phyloP scores from a whole-genome alignment of 345 rosid genomes.

The Hibiscus syriacus region DNA sequence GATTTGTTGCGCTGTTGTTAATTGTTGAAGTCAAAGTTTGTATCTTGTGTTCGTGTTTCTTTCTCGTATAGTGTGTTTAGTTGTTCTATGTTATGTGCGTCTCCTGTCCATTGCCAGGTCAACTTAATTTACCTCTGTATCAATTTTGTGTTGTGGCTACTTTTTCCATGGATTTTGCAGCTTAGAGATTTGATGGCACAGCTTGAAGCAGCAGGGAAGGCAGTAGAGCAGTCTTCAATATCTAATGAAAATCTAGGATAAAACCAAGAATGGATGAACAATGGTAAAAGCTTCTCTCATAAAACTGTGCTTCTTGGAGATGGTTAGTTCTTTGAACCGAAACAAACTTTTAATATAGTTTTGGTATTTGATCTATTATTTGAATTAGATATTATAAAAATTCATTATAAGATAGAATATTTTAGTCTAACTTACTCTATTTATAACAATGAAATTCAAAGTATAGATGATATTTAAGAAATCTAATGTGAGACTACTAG shows the following conservation, averaged over 20 bases:
- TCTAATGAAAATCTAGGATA: conserved; percentile 27
- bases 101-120: background rate
- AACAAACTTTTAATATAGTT: no score
- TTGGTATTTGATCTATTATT: no score
- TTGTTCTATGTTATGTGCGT: no score
- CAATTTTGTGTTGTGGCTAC: background rate
- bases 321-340: background rate
- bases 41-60: background rate
- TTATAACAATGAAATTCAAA: no score
- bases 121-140: background rate
- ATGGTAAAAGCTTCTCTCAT: background rate
- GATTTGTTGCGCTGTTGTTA: background rate
- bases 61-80: background rate
- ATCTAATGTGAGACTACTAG: no score
- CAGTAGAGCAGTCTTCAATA: conserved; percentile 22
- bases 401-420: no score
- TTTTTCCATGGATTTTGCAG: conserved; percentile 31
- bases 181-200: conserved; percentile 56
- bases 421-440: no score
- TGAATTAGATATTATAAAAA: no score
- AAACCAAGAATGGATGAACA: conserved; percentile 4
- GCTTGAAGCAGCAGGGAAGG: conserved; percentile 52
- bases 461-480: no score
- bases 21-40: background rate
- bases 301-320: background rate